These are phyloP conservation scores for Pueraria montana DNA, from an alignment of 306 rosid genomes.

Conservation along the genomic window DNA sequence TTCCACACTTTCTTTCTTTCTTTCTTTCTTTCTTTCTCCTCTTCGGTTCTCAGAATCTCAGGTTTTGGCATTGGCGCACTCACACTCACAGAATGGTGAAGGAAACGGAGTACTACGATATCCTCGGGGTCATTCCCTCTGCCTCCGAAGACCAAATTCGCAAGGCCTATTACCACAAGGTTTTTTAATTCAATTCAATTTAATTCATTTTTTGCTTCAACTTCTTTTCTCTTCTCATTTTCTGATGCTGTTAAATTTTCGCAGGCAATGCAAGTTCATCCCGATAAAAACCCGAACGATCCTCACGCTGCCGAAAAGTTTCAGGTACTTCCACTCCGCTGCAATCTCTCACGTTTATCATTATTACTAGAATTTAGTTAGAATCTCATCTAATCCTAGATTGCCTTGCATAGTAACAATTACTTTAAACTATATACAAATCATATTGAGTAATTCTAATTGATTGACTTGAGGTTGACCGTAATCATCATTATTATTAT, in stretches of 20 bases:
- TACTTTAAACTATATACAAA: not conserved
- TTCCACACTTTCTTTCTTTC: not conserved
- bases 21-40: not conserved
- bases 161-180: constrained; percentile 94
- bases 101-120: constrained; percentile 88
- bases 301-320: constrained; percentile 88
- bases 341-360: not conserved
- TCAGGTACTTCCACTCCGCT: constrained; percentile 41
- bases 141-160: constrained; percentile 88
- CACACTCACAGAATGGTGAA: constrained; percentile 66
- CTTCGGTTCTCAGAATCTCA: constrained; percentile 19
- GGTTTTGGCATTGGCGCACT: constrained; percentile 14
- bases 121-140: constrained; percentile 72
- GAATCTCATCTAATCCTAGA: too few relatives aligned
- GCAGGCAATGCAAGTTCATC: constrained; percentile 98
- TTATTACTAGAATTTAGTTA: too few relatives aligned
- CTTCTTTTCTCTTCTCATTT: not conserved
- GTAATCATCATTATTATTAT: too few relatives aligned
- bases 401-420: not conserved
- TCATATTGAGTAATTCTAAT: not conserved
- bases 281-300: constrained; percentile 90
- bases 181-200: not conserved
- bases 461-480: not conserved
- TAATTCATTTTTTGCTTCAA: not conserved
- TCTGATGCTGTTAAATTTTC: not conserved